These are phyloP conservation scores for Lunularia cruciata DNA, from an alignment of 225 moss, liverwort and hornwort genomes.

Conservation along the genomic window DNA sequence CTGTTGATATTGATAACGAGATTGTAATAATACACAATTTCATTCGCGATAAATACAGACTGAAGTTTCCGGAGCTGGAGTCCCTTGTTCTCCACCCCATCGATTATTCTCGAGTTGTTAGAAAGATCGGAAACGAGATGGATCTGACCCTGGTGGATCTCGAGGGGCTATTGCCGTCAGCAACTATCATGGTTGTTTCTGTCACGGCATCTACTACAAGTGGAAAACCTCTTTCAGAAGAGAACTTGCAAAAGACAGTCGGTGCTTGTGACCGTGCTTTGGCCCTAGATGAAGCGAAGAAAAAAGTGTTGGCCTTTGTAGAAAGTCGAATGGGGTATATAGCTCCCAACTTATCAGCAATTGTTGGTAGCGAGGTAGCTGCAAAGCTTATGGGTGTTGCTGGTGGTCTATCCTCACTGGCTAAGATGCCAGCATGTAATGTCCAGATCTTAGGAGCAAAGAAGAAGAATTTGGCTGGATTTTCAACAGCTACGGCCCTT, in stretches of 20 bases:
- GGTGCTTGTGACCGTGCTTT: slow-evolving; percentile 91
- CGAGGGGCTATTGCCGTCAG: slow-evolving; percentile 89
- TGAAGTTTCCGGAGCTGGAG: slow-evolving; percentile 94
- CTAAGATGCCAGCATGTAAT: slow-evolving; percentile 96
- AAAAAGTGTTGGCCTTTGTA: slow-evolving; percentile 87
- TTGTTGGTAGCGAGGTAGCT: slow-evolving; percentile 95
- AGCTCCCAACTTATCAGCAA: slow-evolving; percentile 86
- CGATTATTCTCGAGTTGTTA: slow-evolving; percentile 94
- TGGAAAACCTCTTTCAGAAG: slow-evolving; percentile 86
- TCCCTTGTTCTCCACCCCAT: slow-evolving; percentile 94
- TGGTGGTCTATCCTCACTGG: slow-evolving; percentile 80
- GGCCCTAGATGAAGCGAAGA: slow-evolving; percentile 88
- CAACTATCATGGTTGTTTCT: slow-evolving; percentile 97
- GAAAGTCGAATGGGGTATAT: slow-evolving; percentile 99
- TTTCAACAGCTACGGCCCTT: slow-evolving; percentile 83
- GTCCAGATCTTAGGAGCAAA: slow-evolving; percentile 91
- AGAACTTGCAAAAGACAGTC: slow-evolving; percentile 69
- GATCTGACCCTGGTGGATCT: slow-evolving; percentile 87
- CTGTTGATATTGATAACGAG: slow-evolving; percentile 92
- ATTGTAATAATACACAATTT: slow-evolving; percentile 87
- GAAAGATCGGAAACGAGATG: slow-evolving; percentile 92
- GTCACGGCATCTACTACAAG: slow-evolving; percentile 97
- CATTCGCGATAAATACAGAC: slow-evolving; percentile 86
- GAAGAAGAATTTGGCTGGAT: slow-evolving; percentile 84
- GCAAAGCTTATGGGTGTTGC: slow-evolving; percentile 98